A percentile compares a stretch with the other conserved stretches of the same genome.
These are phyloP conservation scores for Arthonia radiata DNA, from an alignment of 495 filamentous ascomycete genomes.

Conservation along the genomic window DNA sequence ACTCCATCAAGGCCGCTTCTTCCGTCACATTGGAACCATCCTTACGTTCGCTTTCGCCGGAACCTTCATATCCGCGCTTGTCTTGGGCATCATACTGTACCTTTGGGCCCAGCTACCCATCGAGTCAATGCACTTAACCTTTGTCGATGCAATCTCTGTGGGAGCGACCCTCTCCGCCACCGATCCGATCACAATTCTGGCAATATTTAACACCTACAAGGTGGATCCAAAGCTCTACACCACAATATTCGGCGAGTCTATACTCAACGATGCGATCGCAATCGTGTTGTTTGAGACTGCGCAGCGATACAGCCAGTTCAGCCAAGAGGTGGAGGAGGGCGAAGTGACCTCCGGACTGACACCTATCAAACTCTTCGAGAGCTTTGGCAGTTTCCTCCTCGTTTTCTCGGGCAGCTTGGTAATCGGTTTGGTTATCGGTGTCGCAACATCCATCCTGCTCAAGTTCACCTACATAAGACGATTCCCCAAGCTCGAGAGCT, in stretches of 20 bases:
- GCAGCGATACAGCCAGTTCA: conserved; percentile 55
- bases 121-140: conserved; percentile 61
- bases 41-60: conserved; percentile 96
- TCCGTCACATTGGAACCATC: conserved; percentile 92
- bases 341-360: conserved; percentile 35
- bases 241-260: conserved; percentile 93
- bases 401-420: conserved; percentile 88
- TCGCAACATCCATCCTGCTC: conserved; percentile 60
- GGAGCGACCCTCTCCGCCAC: conserved; percentile 91
- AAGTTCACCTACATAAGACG: conserved; percentile 84
- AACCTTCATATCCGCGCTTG: conserved; percentile 88
- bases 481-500: conserved; percentile 91
- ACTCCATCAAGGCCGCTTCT: conserved; percentile 71
- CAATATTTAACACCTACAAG: conserved; percentile 98
- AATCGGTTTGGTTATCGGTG: conserved; percentile 67
- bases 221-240: conserved; percentile 97
- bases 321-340: conserved; percentile 15
- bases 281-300: conserved; percentile 98
- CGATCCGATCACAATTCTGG: conserved; percentile 88
- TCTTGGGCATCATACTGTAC: conserved; percentile 66
- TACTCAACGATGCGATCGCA: conserved; percentile 90
- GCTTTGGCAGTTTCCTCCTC: conserved; percentile 77
- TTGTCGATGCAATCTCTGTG: conserved; percentile 85
- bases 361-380: conserved; percentile 58
- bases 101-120: conserved; percentile 71